Conservation (phyloP, 2,329 filamentous ascomycete species). For the Magnaporthiopsis rhizophila region DNA sequence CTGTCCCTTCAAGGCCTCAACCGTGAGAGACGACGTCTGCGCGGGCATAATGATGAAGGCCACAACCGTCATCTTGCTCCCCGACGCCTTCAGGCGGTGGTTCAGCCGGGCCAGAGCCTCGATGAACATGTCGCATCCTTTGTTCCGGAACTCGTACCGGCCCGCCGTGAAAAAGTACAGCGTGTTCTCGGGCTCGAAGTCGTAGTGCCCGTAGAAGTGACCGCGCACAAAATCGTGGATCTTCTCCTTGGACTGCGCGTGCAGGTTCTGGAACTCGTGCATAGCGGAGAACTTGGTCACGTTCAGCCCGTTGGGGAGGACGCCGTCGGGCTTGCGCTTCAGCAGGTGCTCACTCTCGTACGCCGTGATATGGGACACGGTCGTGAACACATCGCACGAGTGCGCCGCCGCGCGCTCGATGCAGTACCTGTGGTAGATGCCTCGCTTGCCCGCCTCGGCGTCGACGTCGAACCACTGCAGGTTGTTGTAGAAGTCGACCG, state of each 20-base stretch:
- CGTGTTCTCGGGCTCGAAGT: constrained; percentile 94
- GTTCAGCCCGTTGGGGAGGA: constrained; percentile 92
- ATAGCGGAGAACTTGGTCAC: constrained; percentile 98
- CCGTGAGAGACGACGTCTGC: constrained; percentile 88
- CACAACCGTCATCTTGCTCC: constrained; percentile 88
- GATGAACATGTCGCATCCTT: constrained; percentile 99
- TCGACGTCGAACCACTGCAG: constrained; percentile 95
- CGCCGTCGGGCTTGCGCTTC: constrained; percentile 95
- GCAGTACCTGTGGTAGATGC: constrained; percentile 97
- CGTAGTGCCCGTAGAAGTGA: constrained; percentile 97
- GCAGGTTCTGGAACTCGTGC: constrained; percentile 97
- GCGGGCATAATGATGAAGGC: constrained; percentile 99
- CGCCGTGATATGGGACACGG: constrained; percentile 95
- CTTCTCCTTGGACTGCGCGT: constrained; percentile 94
- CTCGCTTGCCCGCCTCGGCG: constrained; percentile 91
- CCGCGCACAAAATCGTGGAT: constrained; percentile 97
- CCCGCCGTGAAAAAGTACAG: constrained; percentile 97
- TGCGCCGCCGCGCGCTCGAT: constrained; percentile 93
- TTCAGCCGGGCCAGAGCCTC: constrained; percentile 92
- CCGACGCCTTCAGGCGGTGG: constrained; percentile 76
- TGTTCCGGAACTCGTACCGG: constrained; percentile 96
- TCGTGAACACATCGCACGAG: constrained; percentile 93
- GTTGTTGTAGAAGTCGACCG: constrained; percentile 99
- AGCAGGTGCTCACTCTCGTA: constrained; percentile 96
- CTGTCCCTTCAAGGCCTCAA: constrained; percentile 92